phyloP scores from a whole-genome alignment of 768 basidiomycete species.

The Trametes gibbosa region DNA sequence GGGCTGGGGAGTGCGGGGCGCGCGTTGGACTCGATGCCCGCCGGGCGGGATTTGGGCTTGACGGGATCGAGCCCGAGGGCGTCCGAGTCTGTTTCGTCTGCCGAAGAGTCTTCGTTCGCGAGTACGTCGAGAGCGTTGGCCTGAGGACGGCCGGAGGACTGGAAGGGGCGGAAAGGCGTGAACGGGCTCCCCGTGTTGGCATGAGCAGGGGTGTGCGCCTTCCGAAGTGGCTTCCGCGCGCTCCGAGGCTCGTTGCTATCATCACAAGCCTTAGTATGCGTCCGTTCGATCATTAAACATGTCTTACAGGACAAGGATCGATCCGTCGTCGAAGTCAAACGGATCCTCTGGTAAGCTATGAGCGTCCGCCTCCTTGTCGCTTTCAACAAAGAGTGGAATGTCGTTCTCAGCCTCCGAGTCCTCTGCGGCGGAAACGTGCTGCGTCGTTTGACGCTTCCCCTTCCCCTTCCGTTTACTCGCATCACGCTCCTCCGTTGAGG shows the following conservation, averaged over 20 bases:
- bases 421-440: neutral
- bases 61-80: neutral
- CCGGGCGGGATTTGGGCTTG: neutral
- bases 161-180: constrained; percentile 7
- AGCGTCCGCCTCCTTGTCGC: neutral
- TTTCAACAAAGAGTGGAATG: constrained; percentile 16
- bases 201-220: neutral
- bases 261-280: neutral
- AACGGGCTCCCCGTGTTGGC: neutral
- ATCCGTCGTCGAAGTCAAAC: constrained; percentile 29
- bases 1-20: neutral
- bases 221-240: constrained; percentile 44
- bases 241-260: constrained; percentile 47
- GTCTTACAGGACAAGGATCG: constrained; percentile 28
- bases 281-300: neutral
- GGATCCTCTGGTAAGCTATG: neutral
- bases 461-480: neutral
- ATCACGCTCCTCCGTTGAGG: neutral
- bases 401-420: neutral
- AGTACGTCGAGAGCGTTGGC: too few relatives aligned
- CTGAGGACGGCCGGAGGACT: neutral
- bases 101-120: neutral
- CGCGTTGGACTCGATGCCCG: neutral
- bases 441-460: neutral
- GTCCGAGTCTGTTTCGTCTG: neutral